Conservation (phyloP, 169 alveolate genomes). For the Eimeria sp. region DNA sequence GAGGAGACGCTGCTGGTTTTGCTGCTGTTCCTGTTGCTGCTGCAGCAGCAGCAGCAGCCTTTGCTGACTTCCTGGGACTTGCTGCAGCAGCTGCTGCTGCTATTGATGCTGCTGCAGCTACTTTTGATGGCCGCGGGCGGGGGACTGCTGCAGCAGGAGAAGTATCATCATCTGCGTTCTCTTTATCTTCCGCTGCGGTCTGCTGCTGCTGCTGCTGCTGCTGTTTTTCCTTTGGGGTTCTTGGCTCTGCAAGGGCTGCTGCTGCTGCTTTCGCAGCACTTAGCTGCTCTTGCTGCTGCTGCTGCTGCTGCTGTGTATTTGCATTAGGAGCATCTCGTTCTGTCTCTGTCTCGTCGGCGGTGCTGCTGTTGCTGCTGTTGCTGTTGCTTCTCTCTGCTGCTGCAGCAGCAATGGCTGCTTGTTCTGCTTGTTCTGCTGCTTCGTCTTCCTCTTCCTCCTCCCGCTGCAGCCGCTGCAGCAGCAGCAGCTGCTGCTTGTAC, state of each 20-base stretch:
- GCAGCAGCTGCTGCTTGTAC: too few species aligned
- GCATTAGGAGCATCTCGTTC: neutral
- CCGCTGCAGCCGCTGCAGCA: neutral
- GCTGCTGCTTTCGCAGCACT: too few species aligned
- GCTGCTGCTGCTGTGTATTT: too few species aligned
- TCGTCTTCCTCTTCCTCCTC: conserved; percentile 33
- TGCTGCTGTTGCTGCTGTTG: conserved; percentile 36
- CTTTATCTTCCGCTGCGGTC: neutral
- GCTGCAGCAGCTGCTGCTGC: conserved; percentile 21
- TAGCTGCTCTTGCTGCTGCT: too few species aligned
- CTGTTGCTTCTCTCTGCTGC: neutral
- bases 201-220: too few species aligned
- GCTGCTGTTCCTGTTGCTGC: conserved; percentile 25
- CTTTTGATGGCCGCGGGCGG: neutral
- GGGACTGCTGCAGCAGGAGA: neutral
- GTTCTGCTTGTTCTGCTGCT: neutral
- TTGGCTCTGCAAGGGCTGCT: too few species aligned
- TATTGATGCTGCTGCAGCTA: conserved; percentile 34
- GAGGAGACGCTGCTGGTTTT: neutral
- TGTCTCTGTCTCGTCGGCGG: conserved; percentile 23
- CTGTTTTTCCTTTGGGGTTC: too few species aligned
- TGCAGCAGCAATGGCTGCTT: neutral
- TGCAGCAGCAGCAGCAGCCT: neutral
- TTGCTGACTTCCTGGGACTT: neutral
- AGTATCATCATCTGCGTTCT: conserved; percentile 15